Evolutionary conservation across 257 asterid species (phyloP).

Genomic region (Perilla frutescens): DNA sequence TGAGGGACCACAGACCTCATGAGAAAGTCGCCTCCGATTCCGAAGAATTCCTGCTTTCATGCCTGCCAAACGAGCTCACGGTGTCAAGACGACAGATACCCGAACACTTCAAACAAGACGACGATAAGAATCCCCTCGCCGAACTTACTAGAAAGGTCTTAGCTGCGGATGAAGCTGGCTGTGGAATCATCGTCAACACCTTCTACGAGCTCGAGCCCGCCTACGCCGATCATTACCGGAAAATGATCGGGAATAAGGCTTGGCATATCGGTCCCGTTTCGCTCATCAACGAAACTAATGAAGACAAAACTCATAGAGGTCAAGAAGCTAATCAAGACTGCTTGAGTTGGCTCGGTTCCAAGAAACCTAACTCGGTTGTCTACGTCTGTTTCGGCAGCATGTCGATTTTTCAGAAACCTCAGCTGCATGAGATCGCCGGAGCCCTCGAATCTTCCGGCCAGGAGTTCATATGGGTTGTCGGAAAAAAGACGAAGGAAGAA

Average conservation of each 20-base stretch:
- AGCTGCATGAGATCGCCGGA: slow-evolving; percentile 46
- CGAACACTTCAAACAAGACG: not conserved
- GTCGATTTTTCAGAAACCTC: slow-evolving; percentile 38
- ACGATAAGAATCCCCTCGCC: slow-evolving; percentile 10
- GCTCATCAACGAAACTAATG: slow-evolving; percentile 33
- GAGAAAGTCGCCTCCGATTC: slow-evolving; percentile 36
- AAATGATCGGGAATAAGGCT: not conserved
- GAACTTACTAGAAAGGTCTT: not conserved
- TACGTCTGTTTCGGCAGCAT: slow-evolving; percentile 49
- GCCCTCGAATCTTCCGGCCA: slow-evolving; percentile 44
- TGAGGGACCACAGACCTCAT: slow-evolving; percentile 35
- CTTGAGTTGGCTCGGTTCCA: slow-evolving; percentile 46
- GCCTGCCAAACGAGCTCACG: slow-evolving; percentile 37
- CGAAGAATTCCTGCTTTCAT: slow-evolving; percentile 46
- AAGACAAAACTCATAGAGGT: slow-evolving; percentile 40
- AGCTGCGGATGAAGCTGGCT: slow-evolving; percentile 13
- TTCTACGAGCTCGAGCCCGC: slow-evolving; percentile 43
- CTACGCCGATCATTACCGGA: slow-evolving; percentile 28
- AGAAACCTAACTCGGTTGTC: slow-evolving; percentile 39
- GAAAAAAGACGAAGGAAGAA: not conserved
- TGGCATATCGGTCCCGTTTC: slow-evolving; percentile 52
- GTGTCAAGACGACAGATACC: slow-evolving; percentile 23
- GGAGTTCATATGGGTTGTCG: slow-evolving; percentile 43
- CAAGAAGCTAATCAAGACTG: slow-evolving; percentile 17
- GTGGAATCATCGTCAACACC: slow-evolving; percentile 36